Evolutionary conservation across 2,329 filamentous ascomycete species (phyloP).

Genomic region (Nigrospora oryzae): DNA sequence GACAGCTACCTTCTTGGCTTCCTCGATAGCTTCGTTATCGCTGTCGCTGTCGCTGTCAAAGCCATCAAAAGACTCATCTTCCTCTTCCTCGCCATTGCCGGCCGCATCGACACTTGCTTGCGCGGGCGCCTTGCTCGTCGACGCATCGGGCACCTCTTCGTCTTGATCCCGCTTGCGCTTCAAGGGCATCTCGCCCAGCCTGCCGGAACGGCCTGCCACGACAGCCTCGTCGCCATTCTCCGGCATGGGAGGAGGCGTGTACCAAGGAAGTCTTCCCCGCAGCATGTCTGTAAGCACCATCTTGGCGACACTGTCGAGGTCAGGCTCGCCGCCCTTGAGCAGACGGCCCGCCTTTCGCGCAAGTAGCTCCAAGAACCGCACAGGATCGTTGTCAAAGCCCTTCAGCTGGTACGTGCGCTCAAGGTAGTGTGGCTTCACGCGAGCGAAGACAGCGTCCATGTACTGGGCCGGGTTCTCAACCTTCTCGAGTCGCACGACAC

Average conservation of each 20-base stretch:
- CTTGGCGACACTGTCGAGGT: conserved; percentile 90
- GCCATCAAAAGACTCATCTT: conserved; percentile 36
- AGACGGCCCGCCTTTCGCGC: conserved; percentile 82
- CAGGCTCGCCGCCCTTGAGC: conserved; percentile 86
- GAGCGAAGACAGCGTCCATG: conserved; percentile 70
- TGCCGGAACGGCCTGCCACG: conserved; percentile 66
- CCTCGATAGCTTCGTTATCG: conserved; percentile 21
- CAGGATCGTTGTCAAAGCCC: conserved; percentile 66
- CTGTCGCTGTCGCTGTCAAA: conserved; percentile 31
- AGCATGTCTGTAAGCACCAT: conserved; percentile 97
- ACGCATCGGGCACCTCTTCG: conserved; percentile 31
- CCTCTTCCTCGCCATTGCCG: conserved; percentile 18
- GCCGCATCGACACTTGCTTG: conserved; percentile 11
- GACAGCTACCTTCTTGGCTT: conserved; percentile 21
- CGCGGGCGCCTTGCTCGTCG: conserved; percentile 8
- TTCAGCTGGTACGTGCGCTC: conserved; percentile 88
- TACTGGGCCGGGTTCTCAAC: conserved; percentile 96
- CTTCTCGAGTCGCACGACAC: conserved; percentile 90
- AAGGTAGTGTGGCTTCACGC: conserved; percentile 79
- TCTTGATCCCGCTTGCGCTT: conserved; percentile 61
- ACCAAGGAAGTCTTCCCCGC: conserved; percentile 94
- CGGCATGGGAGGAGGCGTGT: conserved; percentile 64
- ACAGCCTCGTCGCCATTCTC: conserved; percentile 36
- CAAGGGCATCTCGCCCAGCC: conserved; percentile 77
- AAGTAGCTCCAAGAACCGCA: conserved; percentile 78